These are phyloP conservation scores for Funneliformis mosseae DNA, from an alignment of 192 early-diverging fungal genomes.

Conservation along the genomic window DNA sequence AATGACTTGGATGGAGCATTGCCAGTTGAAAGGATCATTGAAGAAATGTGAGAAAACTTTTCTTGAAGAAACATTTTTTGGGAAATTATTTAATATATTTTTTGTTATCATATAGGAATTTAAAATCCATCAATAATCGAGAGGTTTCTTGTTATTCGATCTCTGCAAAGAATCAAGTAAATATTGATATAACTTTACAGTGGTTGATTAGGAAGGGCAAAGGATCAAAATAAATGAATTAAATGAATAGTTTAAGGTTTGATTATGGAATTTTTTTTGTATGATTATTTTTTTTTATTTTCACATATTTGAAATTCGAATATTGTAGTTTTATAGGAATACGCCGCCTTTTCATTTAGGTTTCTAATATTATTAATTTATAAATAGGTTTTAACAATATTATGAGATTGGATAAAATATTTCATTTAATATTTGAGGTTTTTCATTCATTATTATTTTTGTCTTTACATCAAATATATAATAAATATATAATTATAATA, in stretches of 20 bases:
- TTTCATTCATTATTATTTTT: too few species aligned
- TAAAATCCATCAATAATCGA: constrained; percentile 86
- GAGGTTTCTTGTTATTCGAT: constrained; percentile 99
- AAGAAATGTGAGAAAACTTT: constrained; percentile 71
- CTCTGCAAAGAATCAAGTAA: constrained; percentile 96
- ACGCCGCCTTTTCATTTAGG: too few species aligned
- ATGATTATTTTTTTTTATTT: not conserved
- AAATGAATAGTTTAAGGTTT: not conserved
- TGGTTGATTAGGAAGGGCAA: constrained; percentile 92
- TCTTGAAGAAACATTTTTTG: not conserved
- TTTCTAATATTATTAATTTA: too few species aligned
- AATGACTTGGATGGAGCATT: constrained; percentile 92
- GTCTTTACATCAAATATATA: too few species aligned
- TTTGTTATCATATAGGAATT: constrained; percentile 55
- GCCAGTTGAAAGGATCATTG: constrained; percentile 86
- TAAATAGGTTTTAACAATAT: too few species aligned
- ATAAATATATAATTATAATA: too few species aligned
- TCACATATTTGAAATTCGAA: too few species aligned
- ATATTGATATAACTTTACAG: constrained; percentile 96
- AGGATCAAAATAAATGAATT: constrained; percentile 33
- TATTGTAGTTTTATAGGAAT: too few species aligned
- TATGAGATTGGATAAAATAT: too few species aligned
- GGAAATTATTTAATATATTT: constrained; percentile 7
- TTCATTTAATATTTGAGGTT: too few species aligned
- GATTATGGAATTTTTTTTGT: not conserved